Conservation (phyloP, 2,329 filamentous ascomycete genomes). For the Phoma sp. region DNA sequence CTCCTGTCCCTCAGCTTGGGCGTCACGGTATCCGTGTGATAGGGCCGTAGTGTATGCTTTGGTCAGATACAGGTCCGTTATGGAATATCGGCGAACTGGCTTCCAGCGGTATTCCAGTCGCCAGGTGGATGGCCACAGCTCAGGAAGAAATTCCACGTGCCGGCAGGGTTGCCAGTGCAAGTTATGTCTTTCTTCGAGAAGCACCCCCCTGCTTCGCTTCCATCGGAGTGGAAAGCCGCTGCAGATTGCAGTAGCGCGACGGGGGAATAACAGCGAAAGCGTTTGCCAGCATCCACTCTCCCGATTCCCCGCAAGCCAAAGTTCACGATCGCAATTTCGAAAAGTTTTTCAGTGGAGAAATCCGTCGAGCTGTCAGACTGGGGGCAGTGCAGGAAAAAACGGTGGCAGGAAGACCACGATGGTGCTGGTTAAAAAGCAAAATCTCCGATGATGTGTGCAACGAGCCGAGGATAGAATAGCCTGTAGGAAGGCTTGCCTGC, state of each 20-base stretch:
- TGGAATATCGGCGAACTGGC: slow-evolving; percentile 25
- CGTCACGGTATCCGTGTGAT: slow-evolving; percentile 13
- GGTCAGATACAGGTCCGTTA: slow-evolving; percentile 21
- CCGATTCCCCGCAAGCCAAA: slow-evolving; percentile 50
- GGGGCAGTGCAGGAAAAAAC: slow-evolving; percentile 20
- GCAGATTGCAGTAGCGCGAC: slow-evolving; percentile 45
- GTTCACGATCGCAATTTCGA: slow-evolving; percentile 38
- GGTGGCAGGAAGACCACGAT: slow-evolving; percentile 22
- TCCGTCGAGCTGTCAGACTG: slow-evolving; percentile 25
- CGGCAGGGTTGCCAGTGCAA: slow-evolving; percentile 42
- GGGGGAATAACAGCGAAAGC: slow-evolving; percentile 32
- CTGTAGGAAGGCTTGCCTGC: slow-evolving; percentile 14
- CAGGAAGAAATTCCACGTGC: slow-evolving; percentile 44
- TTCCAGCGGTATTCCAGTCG: slow-evolving; percentile 33
- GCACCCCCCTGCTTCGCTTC: slow-evolving; percentile 46
- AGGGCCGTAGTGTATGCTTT: slow-evolving; percentile 15
- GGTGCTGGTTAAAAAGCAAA: slow-evolving; percentile 23
- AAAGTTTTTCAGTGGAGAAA: slow-evolving; percentile 41
- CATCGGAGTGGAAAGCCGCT: slow-evolving; percentile 46
- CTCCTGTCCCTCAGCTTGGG: slow-evolving; percentile 14
- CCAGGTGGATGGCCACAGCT: slow-evolving; percentile 32
- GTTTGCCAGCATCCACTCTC: slow-evolving; percentile 40
- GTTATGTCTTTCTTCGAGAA: slow-evolving; percentile 35
- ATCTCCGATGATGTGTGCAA: slow-evolving; percentile 13
- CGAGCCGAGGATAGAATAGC: slow-evolving; percentile 14